phyloP scores from a whole-genome alignment of 1,284 basidiomycete species.

The Trichosporon sp. region DNA sequence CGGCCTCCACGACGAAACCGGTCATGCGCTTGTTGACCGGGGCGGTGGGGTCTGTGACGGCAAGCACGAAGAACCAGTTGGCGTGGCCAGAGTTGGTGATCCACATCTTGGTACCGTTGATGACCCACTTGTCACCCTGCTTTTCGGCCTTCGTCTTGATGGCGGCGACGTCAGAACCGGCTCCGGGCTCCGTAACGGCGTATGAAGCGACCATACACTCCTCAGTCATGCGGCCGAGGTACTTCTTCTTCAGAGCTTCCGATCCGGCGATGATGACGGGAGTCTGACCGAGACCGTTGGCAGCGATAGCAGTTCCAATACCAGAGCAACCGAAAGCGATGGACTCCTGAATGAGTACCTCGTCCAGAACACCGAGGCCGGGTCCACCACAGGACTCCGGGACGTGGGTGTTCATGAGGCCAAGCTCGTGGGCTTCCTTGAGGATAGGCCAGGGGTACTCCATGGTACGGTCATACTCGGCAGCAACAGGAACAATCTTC shows the following conservation, averaged over 20 bases:
- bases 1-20: conserved; percentile 63
- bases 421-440: conserved; percentile 60
- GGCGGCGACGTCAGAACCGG: conserved; percentile 62
- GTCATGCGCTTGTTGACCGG: conserved; percentile 61
- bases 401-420: conserved; percentile 59
- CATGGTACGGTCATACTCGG: conserved; percentile 59
- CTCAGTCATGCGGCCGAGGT: conserved; percentile 63
- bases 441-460: conserved; percentile 62
- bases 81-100: conserved; percentile 61
- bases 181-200: conserved; percentile 62
- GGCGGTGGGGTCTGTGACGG: conserved; percentile 59
- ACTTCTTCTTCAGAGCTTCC: conserved; percentile 61
- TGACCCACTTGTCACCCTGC: conserved; percentile 60
- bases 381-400: conserved; percentile 55
- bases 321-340: conserved; percentile 37
- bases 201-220: conserved; percentile 63
- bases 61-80: conserved; percentile 62
- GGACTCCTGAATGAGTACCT: conserved; percentile 59
- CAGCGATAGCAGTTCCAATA: conserved; percentile 58
- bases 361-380: conserved; percentile 60
- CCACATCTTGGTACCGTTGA: conserved; percentile 63
- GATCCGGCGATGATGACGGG: conserved; percentile 61
- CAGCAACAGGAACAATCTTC: conserved; percentile 60
- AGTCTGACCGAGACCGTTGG: conserved; percentile 61
- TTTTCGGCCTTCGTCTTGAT: conserved; percentile 60